Evolutionary conservation across 2,329 filamentous ascomycete species (phyloP), one percentile per base, ranked within the genome.

Genomic region (Elsinoe necatrix): DNA sequence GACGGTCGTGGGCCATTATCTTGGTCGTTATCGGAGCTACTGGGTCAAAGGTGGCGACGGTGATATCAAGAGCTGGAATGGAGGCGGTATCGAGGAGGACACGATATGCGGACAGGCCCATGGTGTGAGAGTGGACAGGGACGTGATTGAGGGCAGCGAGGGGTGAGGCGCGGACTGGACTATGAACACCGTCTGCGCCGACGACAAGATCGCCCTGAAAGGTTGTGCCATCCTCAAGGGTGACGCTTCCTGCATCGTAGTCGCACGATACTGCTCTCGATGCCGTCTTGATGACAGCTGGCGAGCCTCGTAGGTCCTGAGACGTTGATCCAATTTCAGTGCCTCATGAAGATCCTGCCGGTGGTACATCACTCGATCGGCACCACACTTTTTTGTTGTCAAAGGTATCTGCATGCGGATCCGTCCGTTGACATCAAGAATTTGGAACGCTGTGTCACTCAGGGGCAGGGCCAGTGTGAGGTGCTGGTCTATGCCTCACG

Each of bases 11-110:
- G 0, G 69, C 74, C 57, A 77, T 64, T 1, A 77, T 65, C 75
- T 77, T 77, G 0, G 72, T 73, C 1, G 75, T 77, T 52, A 67
- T 68, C 0, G 72, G 66, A 3, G 70, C 64, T 12, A 63, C 58
- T n/a, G 72, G 70, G 14, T 73, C 56, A 27, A 71, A 69, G 4
- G 65, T 64, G 1, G 59, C 55, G 23, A 61, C 45, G 12, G 60
- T 39, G 6, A 58, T 52, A 16, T 56, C 34, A 1, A 59, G 31
- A 18, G 34, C 20, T 9, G 65, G 61, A 1, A 69, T 54, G 1
- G 58, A 45, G 9, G 59, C 58, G 1, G 62, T 64, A 1, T 66
- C 64, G 47, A 64, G 60, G 60, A 73, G 66, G 7, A 75, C 61
- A 2, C 72, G 68, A 56, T 73, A 75, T 2, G 69, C 70, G 5